These are phyloP conservation scores for Alternaria rosae DNA, from an alignment of 2,329 filamentous ascomycete species.

Conservation along the genomic window DNA sequence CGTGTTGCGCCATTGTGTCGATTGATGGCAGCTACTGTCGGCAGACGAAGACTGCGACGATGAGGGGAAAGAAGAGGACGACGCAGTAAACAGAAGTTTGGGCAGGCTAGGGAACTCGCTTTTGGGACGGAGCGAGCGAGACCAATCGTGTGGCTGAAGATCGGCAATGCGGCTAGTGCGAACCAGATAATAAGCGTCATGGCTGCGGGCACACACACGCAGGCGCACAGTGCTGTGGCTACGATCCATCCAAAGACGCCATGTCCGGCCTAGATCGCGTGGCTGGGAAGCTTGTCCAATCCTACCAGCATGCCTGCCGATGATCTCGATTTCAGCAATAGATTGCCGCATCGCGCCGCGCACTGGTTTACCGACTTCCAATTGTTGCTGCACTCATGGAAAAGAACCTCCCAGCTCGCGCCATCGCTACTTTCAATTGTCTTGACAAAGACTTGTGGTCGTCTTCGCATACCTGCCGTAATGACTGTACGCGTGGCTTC, in stretches of 20 bases:
- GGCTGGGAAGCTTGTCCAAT: conserved; percentile 7
- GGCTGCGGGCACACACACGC: background rate
- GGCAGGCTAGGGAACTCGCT: conserved; percentile 9
- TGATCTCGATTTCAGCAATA: conserved; percentile 2
- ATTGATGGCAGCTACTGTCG: background rate
- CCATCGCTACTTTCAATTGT: background rate
- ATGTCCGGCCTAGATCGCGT: conserved; percentile 15
- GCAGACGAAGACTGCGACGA: conserved; percentile 1
- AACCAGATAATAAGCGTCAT: conserved; percentile 8
- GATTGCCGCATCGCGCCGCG: background rate
- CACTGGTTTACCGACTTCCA: background rate
- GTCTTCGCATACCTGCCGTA: background rate
- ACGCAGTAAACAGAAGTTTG: conserved; percentile 6
- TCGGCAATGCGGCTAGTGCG: conserved; percentile 9
- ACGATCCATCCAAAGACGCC: conserved; percentile 2
- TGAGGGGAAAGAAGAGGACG: background rate
- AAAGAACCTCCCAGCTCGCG: background rate
- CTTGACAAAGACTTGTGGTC: background rate
- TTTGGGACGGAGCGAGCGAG: background rate
- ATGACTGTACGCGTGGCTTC: background rate
- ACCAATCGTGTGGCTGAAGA: conserved; percentile 25
- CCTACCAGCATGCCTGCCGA: conserved; percentile 3
- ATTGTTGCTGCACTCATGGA: background rate
- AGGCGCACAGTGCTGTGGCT: conserved; percentile 22
- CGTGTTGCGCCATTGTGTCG: conserved; percentile 41